Evolutionary conservation across 164 flowering plant species (phyloP).

Genomic region (Akebia trifoliata): DNA sequence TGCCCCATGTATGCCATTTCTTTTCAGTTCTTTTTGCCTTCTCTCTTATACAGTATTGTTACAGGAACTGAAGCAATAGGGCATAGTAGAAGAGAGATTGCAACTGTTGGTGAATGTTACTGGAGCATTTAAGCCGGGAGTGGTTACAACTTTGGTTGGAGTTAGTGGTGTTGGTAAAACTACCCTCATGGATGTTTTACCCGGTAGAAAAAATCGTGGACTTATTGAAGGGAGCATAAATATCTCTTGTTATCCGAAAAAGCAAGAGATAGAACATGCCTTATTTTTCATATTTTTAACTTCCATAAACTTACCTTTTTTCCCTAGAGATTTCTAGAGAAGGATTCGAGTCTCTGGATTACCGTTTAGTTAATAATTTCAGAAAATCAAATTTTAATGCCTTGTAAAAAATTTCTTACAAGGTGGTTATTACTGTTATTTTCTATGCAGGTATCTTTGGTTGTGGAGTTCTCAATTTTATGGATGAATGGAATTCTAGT

Average conservation of each 20-base stretch:
- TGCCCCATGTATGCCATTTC: neutral
- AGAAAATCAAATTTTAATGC: too few relatives aligned
- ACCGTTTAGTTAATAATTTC: too few relatives aligned
- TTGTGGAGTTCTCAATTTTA: too few relatives aligned
- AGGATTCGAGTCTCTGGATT: too few relatives aligned
- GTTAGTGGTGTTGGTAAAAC: slow-evolving; percentile 99
- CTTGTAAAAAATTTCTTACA: too few relatives aligned
- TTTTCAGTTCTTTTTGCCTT: neutral
- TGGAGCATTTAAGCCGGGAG: slow-evolving; percentile 96
- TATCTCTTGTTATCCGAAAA: slow-evolving; percentile 88
- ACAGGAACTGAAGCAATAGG: slow-evolving; percentile 94
- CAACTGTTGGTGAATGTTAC: slow-evolving; percentile 81
- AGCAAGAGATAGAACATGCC: too few relatives aligned
- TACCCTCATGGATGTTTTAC: slow-evolving; percentile 97
- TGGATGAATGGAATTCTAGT: too few relatives aligned
- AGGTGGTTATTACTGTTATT: neutral
- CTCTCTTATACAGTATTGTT: slow-evolving; percentile 15
- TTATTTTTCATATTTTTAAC: too few relatives aligned
- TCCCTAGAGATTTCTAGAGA: too few relatives aligned
- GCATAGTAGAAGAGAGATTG: slow-evolving; percentile 68
- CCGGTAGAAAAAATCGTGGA: slow-evolving; percentile 98
- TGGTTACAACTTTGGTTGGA: slow-evolving; percentile 95
- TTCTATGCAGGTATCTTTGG: neutral
- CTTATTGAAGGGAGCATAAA: slow-evolving; percentile 70
- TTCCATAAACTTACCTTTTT: too few relatives aligned